Evolutionary conservation across 495 filamentous ascomycete species (phyloP).

Genomic region (Penicillium cataractarum): DNA sequence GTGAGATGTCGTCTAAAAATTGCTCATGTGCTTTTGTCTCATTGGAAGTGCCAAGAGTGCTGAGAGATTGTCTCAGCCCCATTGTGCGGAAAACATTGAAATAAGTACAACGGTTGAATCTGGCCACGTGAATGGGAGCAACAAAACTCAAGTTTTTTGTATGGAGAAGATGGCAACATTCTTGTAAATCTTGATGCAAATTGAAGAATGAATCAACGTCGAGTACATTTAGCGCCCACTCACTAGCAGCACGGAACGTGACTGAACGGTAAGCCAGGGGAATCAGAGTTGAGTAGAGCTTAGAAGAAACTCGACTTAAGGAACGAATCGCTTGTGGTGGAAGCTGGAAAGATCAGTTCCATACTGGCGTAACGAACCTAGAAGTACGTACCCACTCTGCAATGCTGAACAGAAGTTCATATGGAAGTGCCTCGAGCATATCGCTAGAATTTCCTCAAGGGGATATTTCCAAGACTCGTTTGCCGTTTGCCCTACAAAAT

Average conservation of each 20-base stretch:
- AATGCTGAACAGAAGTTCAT: too few relatives aligned
- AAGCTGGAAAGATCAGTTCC: neutral
- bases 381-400: too few relatives aligned
- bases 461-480: too few relatives aligned
- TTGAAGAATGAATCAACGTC: slow-evolving; percentile 15
- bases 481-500: too few relatives aligned
- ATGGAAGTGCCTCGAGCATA: too few relatives aligned
- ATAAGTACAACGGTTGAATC: slow-evolving; percentile 18
- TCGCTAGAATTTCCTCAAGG: too few relatives aligned
- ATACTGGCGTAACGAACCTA: too few relatives aligned
- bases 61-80: neutral
- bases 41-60: slow-evolving; percentile 5
- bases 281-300: slow-evolving; percentile 3
- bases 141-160: slow-evolving; percentile 4
- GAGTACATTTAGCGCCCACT: slow-evolving; percentile 17
- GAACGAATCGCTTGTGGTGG: slow-evolving; percentile 1
- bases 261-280: slow-evolving; percentile 7
- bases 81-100: slow-evolving; percentile 10
- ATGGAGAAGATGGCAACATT: neutral
- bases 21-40: slow-evolving; percentile 16
- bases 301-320: slow-evolving; percentile 12
- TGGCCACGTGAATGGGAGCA: slow-evolving; percentile 14
- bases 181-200: neutral
- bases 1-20: slow-evolving; percentile 15
- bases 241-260: slow-evolving; percentile 11